Evolutionary conservation across 2,329 filamentous ascomycete species (phyloP).

Genomic region (Fonsecaea multimorphosa): DNA sequence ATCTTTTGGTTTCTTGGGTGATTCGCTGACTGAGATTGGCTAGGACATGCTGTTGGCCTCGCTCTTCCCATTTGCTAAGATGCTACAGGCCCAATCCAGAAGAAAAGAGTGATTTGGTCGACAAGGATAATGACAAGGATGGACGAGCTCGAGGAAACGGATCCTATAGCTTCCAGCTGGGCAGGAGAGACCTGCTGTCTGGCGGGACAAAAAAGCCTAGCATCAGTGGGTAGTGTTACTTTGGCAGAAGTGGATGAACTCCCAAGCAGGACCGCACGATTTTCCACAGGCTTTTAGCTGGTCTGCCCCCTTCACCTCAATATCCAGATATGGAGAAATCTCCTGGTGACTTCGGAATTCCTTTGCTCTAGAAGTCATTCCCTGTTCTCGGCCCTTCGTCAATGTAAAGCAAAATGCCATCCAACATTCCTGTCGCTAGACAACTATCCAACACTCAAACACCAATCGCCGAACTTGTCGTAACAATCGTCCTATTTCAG

Average conservation of each 20-base stretch:
- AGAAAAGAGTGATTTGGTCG: constrained; percentile 1
- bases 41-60: constrained; percentile 19
- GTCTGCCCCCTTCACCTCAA: not conserved
- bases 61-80: constrained; percentile 18
- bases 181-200: not conserved
- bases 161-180: not conserved
- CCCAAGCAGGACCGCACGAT: not conserved
- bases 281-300: not conserved
- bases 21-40: constrained; percentile 10
- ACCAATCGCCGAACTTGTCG: constrained; percentile 3
- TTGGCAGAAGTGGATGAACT: not conserved
- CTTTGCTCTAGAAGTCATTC: not conserved
- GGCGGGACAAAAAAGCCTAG: not conserved
- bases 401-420: not conserved
- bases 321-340: not conserved
- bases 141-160: not conserved
- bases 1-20: not conserved
- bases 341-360: not conserved
- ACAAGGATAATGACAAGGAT: not conserved
- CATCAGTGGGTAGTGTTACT: not conserved
- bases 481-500: constrained; percentile 8
- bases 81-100: constrained; percentile 11
- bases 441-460: not conserved
- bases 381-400: not conserved
- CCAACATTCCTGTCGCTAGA: constrained; percentile 6